Evolutionary conservation across 2,329 filamentous ascomycete species (phyloP).

Genomic region (Fragosphaeria purpurea): DNA sequence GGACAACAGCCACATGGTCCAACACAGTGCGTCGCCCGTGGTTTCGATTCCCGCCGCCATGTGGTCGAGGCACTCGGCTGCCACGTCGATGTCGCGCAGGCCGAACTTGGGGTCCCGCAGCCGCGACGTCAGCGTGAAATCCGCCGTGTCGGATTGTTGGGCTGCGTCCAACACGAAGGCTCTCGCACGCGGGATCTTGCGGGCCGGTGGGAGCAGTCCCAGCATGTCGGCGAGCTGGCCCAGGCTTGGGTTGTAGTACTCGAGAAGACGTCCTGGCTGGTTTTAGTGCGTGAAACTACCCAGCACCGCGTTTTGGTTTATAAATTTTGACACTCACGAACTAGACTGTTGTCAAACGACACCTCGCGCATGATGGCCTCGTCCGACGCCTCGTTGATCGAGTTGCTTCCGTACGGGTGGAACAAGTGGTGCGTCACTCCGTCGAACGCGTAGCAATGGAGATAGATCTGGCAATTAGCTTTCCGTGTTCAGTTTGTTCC

Average conservation of each 20-base stretch:
- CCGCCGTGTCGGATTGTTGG: conserved; percentile 31
- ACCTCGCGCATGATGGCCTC: conserved; percentile 59
- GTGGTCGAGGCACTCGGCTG: conserved; percentile 61
- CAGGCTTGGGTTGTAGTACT: conserved; percentile 44
- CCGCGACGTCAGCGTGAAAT: conserved; percentile 48
- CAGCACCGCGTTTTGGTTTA: too few relatives aligned
- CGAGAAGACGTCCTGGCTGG: conserved; percentile 44
- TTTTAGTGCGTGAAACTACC: background rate
- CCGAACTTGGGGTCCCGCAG: conserved; percentile 33
- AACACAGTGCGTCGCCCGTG: conserved; percentile 60
- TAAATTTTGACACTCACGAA: conserved; percentile 35
- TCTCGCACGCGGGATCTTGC: conserved; percentile 48
- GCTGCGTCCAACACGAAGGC: conserved; percentile 45
- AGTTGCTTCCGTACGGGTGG: conserved; percentile 52
- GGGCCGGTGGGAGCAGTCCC: conserved; percentile 38
- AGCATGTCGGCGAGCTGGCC: conserved; percentile 35
- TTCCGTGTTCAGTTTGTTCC: too few relatives aligned
- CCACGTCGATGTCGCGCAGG: conserved; percentile 44
- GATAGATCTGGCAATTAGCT: conserved; percentile 15
- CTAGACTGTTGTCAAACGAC: conserved; percentile 55
- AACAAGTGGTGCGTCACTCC: conserved; percentile 61
- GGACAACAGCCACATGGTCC: conserved; percentile 61
- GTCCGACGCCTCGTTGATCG: conserved; percentile 43
- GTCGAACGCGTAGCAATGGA: conserved; percentile 61
- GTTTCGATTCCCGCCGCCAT: conserved; percentile 65